Evolutionary conservation across 2,329 filamentous ascomycete species (phyloP).

Genomic region (Magnaporthiopsis rhizophila): DNA sequence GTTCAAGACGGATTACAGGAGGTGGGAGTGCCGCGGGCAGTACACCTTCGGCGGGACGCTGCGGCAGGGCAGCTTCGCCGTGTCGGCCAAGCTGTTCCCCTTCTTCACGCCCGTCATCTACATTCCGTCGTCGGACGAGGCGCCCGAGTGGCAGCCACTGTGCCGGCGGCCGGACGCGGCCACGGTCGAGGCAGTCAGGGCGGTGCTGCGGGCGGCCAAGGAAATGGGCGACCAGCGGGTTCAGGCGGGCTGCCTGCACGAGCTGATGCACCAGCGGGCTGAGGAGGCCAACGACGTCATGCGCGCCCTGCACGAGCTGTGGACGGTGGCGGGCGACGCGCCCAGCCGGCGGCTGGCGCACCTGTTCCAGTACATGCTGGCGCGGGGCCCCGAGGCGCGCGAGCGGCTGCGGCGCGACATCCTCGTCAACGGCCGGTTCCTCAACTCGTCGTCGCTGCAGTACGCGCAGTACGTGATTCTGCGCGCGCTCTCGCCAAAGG

Average conservation of each 20-base stretch:
- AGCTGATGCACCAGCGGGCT: constrained; percentile 1
- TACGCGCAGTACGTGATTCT: neutral
- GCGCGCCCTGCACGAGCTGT: neutral
- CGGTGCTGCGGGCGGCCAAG: constrained; percentile 1
- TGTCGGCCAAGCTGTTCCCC: neutral
- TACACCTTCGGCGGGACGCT: neutral
- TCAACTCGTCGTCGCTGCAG: neutral
- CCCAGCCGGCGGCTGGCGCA: neutral
- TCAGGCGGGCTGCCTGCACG: neutral
- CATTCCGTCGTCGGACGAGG: neutral
- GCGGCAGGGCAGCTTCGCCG: neutral
- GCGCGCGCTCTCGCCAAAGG: neutral
- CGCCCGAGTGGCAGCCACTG: neutral
- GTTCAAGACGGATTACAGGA: neutral
- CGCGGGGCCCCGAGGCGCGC: neutral
- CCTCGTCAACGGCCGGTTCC: neutral
- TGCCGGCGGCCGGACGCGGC: too few species aligned
- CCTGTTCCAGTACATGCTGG: constrained; percentile 1
- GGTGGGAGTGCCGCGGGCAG: neutral
- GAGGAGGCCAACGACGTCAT: neutral
- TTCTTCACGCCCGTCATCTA: neutral
- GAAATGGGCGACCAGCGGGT: neutral
- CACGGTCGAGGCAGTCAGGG: neutral
- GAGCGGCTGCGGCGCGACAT: neutral
- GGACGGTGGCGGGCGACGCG: neutral